These are phyloP conservation scores for Apiotrichum veenhuisii DNA, from an alignment of 1,284 basidiomycete species.

Conservation along the genomic window DNA sequence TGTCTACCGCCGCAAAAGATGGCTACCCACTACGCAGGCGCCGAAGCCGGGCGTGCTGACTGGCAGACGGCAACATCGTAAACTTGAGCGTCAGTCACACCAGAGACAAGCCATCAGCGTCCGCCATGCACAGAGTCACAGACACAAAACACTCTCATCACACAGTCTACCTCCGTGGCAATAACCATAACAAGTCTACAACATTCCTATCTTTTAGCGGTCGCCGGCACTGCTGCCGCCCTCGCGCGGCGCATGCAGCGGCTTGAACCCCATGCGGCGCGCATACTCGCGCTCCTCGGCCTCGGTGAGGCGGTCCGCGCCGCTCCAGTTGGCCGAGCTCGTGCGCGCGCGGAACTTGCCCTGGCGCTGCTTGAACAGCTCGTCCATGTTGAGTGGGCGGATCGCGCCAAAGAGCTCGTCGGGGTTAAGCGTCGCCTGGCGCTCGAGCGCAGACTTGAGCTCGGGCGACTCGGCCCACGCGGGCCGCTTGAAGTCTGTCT, in stretches of 20 bases:
- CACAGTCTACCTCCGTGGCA: neutral
- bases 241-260: slow-evolving; percentile 18
- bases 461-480: slow-evolving; percentile 88
- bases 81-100: no score
- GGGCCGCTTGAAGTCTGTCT: slow-evolving; percentile 56
- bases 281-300: slow-evolving; percentile 83
- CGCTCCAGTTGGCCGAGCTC: slow-evolving; percentile 90
- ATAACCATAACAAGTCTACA: neutral
- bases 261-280: slow-evolving; percentile 77
- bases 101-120: no score
- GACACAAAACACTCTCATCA: neutral
- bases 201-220: neutral
- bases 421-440: slow-evolving; percentile 79
- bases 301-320: slow-evolving; percentile 72
- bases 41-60: no score
- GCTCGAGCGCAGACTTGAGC: slow-evolving; percentile 67
- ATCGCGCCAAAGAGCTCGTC: slow-evolving; percentile 88
- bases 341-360: slow-evolving; percentile 73
- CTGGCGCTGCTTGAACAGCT: slow-evolving; percentile 59
- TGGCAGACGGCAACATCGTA: no score
- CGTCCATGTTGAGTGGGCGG: slow-evolving; percentile 73
- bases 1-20: no score
- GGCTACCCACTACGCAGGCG: no score
- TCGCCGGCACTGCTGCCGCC: slow-evolving; percentile 3
- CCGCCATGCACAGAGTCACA: no score